Evolutionary conservation across 2,329 filamentous ascomycete genomes (phyloP), one percentile per base, ranked within the genome.

Genomic region (Curvularia verruculosa): DNA sequence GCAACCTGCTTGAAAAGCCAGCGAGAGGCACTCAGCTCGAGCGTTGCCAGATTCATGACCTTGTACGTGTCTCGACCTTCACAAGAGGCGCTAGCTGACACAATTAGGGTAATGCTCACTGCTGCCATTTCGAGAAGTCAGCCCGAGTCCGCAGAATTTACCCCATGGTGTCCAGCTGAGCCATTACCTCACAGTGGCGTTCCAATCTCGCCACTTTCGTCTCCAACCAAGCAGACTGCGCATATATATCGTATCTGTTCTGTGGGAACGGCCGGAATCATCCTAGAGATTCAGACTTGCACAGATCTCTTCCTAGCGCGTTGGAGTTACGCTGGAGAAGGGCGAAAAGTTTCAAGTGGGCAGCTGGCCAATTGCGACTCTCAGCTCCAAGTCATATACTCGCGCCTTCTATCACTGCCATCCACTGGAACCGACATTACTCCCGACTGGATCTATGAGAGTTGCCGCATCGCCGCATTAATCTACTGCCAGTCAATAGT

Each of bases 401-500:
- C 62, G 1, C 61, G 63, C 2, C 58, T 74, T 18, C 48, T 68
- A 10, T 49, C 41, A 1, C 44, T 56, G 3, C 67, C 61, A 5
- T 64, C 66, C 5, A 52, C 59, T 1, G 58, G 64, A 13, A 41
- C 56, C 8, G 49, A 62, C 2, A 21, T 54, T 2, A 31, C 60
- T 8, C 61, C 61, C 3, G 71, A 75, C 52, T 74, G 71, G 70
- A 52, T 69, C 8, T 71, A 75, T 57, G 72, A 75, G 48, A 65
- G 61, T 29, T 66, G 68, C 41, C 72, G 72, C 18, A 57, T 76
- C 6, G 68, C 73, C 26, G 66, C 70, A 1, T 47, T 73, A 5
- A 70, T 76, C 24, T 74, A 75, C 54, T 69, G 68, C 40, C 64
- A 69, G 26, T 68, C 67, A 1, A 65, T 75, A n/a, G 59, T 73